These are phyloP conservation scores for Mycena olivaceomarginata DNA, from an alignment of 768 basidiomycete genomes.

Conservation along the genomic window DNA sequence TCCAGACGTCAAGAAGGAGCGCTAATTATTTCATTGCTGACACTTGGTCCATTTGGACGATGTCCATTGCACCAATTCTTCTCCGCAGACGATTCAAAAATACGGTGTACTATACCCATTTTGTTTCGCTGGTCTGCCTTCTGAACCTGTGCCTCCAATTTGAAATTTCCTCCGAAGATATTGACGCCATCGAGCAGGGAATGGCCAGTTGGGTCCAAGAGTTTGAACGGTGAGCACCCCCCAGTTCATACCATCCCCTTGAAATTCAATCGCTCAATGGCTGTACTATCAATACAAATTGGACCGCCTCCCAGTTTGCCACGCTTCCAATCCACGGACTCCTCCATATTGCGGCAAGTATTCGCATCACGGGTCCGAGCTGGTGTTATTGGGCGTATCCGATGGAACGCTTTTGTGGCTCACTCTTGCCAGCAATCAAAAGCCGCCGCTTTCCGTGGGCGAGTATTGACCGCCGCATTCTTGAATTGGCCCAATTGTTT, in stretches of 20 bases:
- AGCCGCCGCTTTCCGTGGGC: slow-evolving; percentile 45
- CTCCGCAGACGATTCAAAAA: background rate
- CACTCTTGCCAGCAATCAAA: slow-evolving; percentile 38
- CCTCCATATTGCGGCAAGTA: slow-evolving; percentile 32
- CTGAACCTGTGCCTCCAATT: slow-evolving; percentile 56
- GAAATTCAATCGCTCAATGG: too few species aligned
- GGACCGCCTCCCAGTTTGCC: slow-evolving; percentile 53
- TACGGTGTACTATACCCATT: slow-evolving; percentile 5
- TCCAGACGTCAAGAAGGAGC: background rate
- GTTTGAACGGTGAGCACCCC: too few species aligned
- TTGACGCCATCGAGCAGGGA: slow-evolving; percentile 47
- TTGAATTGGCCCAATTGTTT: slow-evolving; percentile 32
- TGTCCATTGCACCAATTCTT: slow-evolving; percentile 6
- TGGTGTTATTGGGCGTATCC: slow-evolving; percentile 51
- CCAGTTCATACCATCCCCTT: too few species aligned
- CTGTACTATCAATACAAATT: too few species aligned
- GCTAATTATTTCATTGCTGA: slow-evolving; percentile 8
- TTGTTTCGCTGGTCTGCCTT: slow-evolving; percentile 34
- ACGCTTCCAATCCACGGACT: slow-evolving; percentile 54
- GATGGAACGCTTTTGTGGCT: too few species aligned
- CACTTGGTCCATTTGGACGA: slow-evolving; percentile 4
- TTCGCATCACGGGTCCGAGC: slow-evolving; percentile 42
- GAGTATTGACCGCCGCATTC: slow-evolving; percentile 33
- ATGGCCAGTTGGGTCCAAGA: too few species aligned
- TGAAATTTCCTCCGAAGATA: slow-evolving; percentile 43